Conservation (phyloP, 2,329 filamentous ascomycete species). For the Purpureocillium lavendulum region DNA sequence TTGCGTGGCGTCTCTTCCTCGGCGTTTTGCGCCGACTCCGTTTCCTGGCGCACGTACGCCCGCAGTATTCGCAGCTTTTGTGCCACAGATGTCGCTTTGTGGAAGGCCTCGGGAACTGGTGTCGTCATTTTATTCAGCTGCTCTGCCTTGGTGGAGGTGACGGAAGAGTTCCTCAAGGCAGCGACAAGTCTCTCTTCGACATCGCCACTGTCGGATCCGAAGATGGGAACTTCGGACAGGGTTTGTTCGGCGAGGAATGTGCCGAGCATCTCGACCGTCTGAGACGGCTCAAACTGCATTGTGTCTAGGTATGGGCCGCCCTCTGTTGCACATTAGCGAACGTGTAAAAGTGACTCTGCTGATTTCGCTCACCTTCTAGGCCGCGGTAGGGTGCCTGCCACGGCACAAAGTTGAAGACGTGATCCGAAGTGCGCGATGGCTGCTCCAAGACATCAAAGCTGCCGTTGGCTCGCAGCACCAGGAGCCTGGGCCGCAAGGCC, state of each 20-base stretch:
- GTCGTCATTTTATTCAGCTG: conserved; percentile 26
- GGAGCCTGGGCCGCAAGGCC: conserved; percentile 45
- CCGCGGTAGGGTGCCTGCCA: conserved; percentile 53
- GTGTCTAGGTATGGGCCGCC: conserved; percentile 43
- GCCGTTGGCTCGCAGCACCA: conserved; percentile 53
- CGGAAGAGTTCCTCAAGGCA: conserved; percentile 25
- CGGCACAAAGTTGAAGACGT: conserved; percentile 51
- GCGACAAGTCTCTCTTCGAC: conserved; percentile 32
- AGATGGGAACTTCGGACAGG: conserved; percentile 46
- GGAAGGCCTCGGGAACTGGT: conserved; percentile 32
- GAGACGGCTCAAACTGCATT: conserved; percentile 50
- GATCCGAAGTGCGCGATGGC: conserved; percentile 48
- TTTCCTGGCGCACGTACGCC: conserved; percentile 22
- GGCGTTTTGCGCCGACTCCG: conserved; percentile 10
- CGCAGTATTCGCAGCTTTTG: conserved; percentile 42
- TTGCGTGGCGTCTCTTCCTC: conserved; percentile 16
- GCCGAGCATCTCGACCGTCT: conserved; percentile 43
- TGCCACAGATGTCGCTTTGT: conserved; percentile 31
- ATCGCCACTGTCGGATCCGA: conserved; percentile 41
- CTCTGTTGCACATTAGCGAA: conserved; percentile 26
- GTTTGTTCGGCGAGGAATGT: conserved; percentile 46
- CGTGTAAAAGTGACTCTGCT: neutral
- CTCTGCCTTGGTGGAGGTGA: conserved; percentile 23
- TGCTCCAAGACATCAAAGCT: conserved; percentile 54
- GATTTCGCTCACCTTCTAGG: conserved; percentile 35